Base-by-base conservation (phyloP, 257 asterid species). In the Plectranthus barbatus region DNA sequence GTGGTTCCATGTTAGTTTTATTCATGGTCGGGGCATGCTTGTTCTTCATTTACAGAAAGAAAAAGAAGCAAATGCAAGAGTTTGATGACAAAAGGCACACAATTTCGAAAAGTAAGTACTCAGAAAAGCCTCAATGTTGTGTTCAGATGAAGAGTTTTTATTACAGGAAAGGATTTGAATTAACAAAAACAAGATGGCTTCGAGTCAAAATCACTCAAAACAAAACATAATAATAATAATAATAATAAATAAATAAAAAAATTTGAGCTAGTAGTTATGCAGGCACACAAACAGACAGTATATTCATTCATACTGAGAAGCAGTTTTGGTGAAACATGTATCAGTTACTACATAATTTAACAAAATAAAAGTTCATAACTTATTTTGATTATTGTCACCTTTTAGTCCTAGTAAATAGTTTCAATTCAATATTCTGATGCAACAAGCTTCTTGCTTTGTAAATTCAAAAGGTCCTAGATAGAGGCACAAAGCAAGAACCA, bases 91-190 rank as follows among this genome's bases (percentile, higher is more conserved):
- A 80, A 45, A 86, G 84, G 65, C 82, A 76, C 50, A 58, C 76
- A 0, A 71, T 80, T 81, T 86, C 94, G 53, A 90, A 83, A 78
- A 86, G 97, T 90, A 74, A 76, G 93, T 57, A 59, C 11, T 44
- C 31, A 15, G 18, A 57, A 52, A 26, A 15, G 33, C 13, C 14
- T 54, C 6, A 6, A 56, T 26, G 33, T 46, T 26, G 13, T 51
- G 10, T 46, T 14, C n/a, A 21, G 9, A 46, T 29, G 66, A 44
- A 60, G 4, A 61, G 15, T 61, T n/a, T 7, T 23, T 4, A 45
- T 44, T 40, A 21, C 24, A 59, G 23, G 40, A 26, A 34, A 10
- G 47, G 1, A 17, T 55, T 33, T 55, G 14, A 15, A 55, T 39
- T 40, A 12, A 13, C 10, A 12, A n/a, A 26, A 2, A 3, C 2